Base-by-base conservation (phyloP, 139 green algal species). In the Chlamydomonas sphaeroides region DNA sequence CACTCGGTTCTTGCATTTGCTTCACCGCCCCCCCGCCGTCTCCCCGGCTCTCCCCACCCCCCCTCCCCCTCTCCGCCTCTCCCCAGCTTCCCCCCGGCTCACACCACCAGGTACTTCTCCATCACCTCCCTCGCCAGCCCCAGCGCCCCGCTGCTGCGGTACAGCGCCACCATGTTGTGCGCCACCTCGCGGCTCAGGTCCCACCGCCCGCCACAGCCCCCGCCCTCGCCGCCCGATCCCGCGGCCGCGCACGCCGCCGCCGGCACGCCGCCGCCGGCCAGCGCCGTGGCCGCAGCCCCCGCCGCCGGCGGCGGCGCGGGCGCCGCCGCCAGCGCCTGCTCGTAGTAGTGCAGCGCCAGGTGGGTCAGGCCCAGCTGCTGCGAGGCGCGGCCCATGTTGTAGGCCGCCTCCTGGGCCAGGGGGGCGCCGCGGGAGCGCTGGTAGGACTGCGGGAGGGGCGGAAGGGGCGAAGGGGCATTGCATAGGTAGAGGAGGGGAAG, bases 371-470 rank as follows among this genome's bases (percentile, higher is more conserved):
- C 92, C 36, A 98, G 76, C 32, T 95, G 88, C 63, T 98, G 95
- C 10, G 92, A 90, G 15, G 94, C 95, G 5, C 95, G 84, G 1
- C 89, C 95, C 18, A 97, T 45, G 87, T 98, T 98, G 90, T 97
- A 98, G 2, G 65, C 67, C 3, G 78, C 81, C 80, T 98, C 95
- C 57, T 95, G 82, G 28, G 25, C 45, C 6, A 68, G 48, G 28
- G 30, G 17, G 32, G n/a, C 51, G 26, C 84, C 78, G n/a, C 84
- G 78, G 28, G 75, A 39, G 6, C 39, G 57, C 41, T 78, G 39
- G 51, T 88, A 88, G n/a, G 70, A 71, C 84, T 88, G 84, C 2
- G 5, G 48, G 48, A 32, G 38, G 11, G 36, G 38, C n/a, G n/a
- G n/a, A n/a, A n/a, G n/a, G n/a, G n/a, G n/a, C n/a, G n/a, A n/a